Evolutionary conservation across 2,329 filamentous ascomycete genomes (phyloP).

Genomic region (Furcasterigmium sp.): DNA sequence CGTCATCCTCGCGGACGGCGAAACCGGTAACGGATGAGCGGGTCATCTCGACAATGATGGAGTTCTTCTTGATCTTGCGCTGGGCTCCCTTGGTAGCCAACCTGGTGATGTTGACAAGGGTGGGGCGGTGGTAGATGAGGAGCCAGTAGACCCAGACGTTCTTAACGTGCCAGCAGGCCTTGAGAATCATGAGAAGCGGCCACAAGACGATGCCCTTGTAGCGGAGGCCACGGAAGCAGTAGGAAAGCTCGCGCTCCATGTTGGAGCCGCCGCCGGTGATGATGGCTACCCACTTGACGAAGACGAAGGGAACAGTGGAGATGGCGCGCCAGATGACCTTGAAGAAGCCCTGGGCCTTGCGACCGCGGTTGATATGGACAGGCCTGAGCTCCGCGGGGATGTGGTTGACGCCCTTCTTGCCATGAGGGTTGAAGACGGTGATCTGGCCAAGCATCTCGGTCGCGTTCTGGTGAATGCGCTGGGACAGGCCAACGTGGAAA

Average conservation of each 20-base stretch:
- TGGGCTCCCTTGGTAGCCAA: constrained; percentile 24
- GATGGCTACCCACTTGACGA: constrained; percentile 26
- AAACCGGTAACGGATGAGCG: constrained; percentile 26
- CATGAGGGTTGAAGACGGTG: constrained; percentile 11
- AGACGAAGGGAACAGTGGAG: constrained; percentile 15
- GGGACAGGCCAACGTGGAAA: constrained; percentile 20
- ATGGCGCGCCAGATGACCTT: constrained; percentile 11
- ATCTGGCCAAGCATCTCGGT: not conserved
- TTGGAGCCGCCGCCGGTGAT: constrained; percentile 26
- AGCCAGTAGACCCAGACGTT: constrained; percentile 25
- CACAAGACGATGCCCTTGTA: constrained; percentile 17
- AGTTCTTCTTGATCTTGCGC: constrained; percentile 19
- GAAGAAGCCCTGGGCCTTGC: constrained; percentile 7
- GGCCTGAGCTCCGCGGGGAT: constrained; percentile 10
- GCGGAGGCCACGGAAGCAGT: constrained; percentile 20
- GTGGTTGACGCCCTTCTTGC: constrained; percentile 6
- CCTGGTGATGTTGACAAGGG: constrained; percentile 22
- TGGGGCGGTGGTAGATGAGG: constrained; percentile 24
- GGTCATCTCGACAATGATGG: constrained; percentile 22
- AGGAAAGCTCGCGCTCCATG: constrained; percentile 29
- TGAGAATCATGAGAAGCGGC: constrained; percentile 22
- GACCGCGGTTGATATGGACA: constrained; percentile 6
- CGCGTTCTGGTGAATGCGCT: constrained; percentile 2
- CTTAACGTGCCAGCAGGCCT: constrained; percentile 21
- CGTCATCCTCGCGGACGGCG: constrained; percentile 16